Base-by-base conservation (phyloP, 495 filamentous ascomycete genomes). In the Talaromyces wortmannii region DNA sequence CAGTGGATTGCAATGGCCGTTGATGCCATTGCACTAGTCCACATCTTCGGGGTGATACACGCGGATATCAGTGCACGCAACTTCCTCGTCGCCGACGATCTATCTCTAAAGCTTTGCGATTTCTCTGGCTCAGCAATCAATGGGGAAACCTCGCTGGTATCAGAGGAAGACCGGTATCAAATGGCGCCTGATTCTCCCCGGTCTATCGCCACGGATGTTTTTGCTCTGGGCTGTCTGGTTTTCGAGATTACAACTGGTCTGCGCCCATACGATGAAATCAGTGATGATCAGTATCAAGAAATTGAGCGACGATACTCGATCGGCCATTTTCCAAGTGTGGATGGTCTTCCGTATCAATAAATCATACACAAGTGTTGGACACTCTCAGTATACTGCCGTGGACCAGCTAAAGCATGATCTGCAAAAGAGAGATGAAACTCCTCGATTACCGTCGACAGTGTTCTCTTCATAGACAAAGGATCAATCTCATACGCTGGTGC, bases 51-150 rank as follows among this genome's bases (percentile, higher is more conserved):
- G 45, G 52, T 67, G 13, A 56, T 71, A 50, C 64, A 71, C 46
- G 63, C 57, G 31, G 68, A 68, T 55, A 57, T 71, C 16, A 53
- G 57, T 31, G 55, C 68, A 18, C 62, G 64, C 12, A 69, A 68
- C 57, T 69, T 68, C 48, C 61, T 71, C 31, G 59, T 68, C 15
- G 63, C 63, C 30, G 56, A 59, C 31, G 48, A 67, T 50, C 67
- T 71, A 6, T 57, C 58, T 11, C 59, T 69, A 30, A 61, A 65
- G 45, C 60, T 71, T 47, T 65, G 61, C 40, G 65, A 69, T 50
- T 71, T 63, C 32, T 50, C 53, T 31, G 58, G 61, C 15, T 59
- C 61, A 18, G 53, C 10, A 18, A 55, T 63, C 18, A 31, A 49
- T 17, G 55, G 48, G 45, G 45, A 36, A 43, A 4, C 43, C 13